phyloP scores from a whole-genome alignment of 768 basidiomycete genomes.

The Termitomyces sp. region DNA sequence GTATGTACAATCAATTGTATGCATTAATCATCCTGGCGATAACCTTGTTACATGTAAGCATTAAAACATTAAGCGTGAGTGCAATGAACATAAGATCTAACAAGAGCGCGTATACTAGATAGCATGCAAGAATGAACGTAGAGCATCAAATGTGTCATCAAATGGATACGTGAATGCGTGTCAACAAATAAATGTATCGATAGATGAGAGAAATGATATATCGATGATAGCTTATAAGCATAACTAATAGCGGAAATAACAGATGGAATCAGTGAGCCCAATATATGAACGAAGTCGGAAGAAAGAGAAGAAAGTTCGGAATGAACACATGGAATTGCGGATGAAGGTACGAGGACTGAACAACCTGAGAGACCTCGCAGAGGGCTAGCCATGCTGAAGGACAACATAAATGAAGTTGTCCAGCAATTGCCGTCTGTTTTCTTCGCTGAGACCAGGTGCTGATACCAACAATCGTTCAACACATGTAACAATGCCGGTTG shows the following conservation, averaged over 20 bases:
- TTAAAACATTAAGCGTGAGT: constrained; percentile 9
- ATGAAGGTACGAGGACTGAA: not conserved
- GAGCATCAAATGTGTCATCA: not conserved
- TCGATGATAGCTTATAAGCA: no score
- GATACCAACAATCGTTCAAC: constrained; percentile 55
- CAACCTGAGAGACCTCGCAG: not conserved
- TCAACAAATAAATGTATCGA: not conserved
- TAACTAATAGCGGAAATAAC: constrained; percentile 1
- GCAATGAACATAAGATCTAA: constrained; percentile 6
- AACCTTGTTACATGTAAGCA: constrained; percentile 13
- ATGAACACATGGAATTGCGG: not conserved
- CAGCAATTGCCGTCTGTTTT: constrained; percentile 48
- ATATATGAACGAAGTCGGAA: not conserved
- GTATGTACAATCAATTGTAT: constrained; percentile 5
- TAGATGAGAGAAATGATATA: constrained; percentile 2
- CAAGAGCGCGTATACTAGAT: constrained; percentile 4
- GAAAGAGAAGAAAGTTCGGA: not conserved
- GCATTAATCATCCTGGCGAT: constrained; percentile 12
- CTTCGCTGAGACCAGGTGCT: constrained; percentile 38
- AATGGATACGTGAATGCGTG: constrained; percentile 2
- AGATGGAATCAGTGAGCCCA: constrained; percentile 2
- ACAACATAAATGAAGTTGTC: constrained; percentile 60
- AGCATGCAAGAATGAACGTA: constrained; percentile 9
- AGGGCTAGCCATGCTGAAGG: constrained; percentile 36
- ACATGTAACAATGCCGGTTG: constrained; percentile 59